Evolutionary conservation across 306 rosid genomes (phyloP).

Genomic region (Vigna mungo): DNA sequence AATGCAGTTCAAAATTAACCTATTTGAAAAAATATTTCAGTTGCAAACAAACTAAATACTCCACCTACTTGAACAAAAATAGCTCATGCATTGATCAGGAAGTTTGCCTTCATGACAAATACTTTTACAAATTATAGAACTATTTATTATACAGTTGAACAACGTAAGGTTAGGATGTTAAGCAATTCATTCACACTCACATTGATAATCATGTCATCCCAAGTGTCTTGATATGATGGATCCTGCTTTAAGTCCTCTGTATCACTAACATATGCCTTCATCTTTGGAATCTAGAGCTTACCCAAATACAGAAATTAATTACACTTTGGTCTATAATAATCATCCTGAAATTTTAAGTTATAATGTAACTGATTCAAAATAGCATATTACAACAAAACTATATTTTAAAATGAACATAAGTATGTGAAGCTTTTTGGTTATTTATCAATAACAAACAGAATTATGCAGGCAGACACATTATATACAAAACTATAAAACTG

Average conservation of each 20-base stretch:
- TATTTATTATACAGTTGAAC: neutral
- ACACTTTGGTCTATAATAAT: conserved; percentile 47
- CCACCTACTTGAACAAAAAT: conserved; percentile 14
- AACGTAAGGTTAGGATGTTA: conserved; percentile 1
- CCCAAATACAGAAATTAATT: conserved; percentile 69
- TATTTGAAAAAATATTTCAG: conserved; percentile 20
- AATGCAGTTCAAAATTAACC: conserved; percentile 13
- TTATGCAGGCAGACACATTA: conserved; percentile 16
- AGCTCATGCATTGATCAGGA: conserved; percentile 16
- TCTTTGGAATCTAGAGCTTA: conserved; percentile 99
- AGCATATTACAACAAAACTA: conserved; percentile 26
- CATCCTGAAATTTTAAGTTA: conserved; percentile 38
- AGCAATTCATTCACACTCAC: conserved; percentile 61
- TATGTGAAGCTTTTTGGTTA: conserved; percentile 18
- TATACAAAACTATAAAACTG: conserved; percentile 7
- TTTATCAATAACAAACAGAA: conserved; percentile 12
- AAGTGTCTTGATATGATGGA: conserved; percentile 89
- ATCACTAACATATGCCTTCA: conserved; percentile 98
- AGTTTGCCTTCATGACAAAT: conserved; percentile 31
- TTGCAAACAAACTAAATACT: conserved; percentile 19
- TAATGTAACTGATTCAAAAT: conserved; percentile 23
- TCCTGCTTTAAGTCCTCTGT: conserved; percentile 94
- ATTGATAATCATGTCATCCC: conserved; percentile 97
- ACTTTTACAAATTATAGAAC: conserved; percentile 32
- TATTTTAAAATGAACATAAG: neutral